A percentile compares a stretch with the other conserved stretches of the same genome.
phyloP scores from a whole-genome alignment of 345 rosid genomes.

The Salix udensis region DNA sequence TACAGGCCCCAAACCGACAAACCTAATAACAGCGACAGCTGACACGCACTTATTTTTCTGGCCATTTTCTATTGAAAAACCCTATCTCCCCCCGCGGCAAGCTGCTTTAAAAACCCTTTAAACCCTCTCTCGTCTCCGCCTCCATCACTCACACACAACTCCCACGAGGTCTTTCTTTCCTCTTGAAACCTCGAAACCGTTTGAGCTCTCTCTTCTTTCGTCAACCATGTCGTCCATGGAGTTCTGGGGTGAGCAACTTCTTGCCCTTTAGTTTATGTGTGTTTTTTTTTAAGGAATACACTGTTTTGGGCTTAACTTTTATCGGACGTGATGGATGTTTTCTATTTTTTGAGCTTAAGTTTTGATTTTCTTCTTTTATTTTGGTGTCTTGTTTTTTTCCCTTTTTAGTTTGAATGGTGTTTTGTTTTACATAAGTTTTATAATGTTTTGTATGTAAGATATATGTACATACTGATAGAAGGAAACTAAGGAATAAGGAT shows the following conservation, averaged over 20 bases:
- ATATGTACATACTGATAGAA: not conserved
- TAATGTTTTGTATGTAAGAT: not conserved
- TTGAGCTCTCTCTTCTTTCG: not conserved
- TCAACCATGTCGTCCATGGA: conserved; percentile 15
- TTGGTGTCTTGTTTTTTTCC: not conserved
- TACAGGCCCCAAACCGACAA: not conserved
- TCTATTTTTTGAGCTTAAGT: no score
- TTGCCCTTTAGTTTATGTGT: not conserved
- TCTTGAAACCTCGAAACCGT: not conserved
- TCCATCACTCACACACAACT: not conserved
- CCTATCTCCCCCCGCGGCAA: not conserved
- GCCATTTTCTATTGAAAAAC: not conserved
- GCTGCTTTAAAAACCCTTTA: not conserved
- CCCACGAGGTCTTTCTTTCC: not conserved
- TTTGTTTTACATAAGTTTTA: not conserved
- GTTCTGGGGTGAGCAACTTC: conserved; percentile 21
- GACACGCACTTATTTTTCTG: not conserved
- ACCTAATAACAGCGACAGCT: not conserved
- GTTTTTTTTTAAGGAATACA: not conserved
- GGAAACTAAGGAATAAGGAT: not conserved
- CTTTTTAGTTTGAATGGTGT: not conserved
- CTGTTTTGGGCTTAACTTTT: not conserved
- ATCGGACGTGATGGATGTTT: no score
- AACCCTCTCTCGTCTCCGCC: not conserved
- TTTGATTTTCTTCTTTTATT: not conserved